Percentiles rank a stretch among this genome's conserved stretches.
phyloP scores from a whole-genome alignment of 805 yeast species.

The Starmerella tilneyi region DNA sequence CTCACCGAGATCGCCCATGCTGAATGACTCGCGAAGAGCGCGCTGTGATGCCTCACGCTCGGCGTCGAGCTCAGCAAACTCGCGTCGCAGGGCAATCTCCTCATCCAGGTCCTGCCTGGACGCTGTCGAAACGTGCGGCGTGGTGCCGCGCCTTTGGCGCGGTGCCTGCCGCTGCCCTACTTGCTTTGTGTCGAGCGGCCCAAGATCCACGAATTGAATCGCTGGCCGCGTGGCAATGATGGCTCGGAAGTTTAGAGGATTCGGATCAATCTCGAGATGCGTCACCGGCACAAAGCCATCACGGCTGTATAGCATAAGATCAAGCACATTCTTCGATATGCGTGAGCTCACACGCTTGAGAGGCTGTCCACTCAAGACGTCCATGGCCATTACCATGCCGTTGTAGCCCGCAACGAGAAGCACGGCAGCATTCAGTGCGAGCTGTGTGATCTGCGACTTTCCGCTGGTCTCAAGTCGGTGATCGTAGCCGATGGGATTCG shows the following conservation, averaged over 20 bases:
- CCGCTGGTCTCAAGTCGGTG: slow-evolving; percentile 6
- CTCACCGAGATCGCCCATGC: slow-evolving; percentile 24
- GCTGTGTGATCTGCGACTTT: slow-evolving; percentile 24
- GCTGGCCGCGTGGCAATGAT: slow-evolving; percentile 26
- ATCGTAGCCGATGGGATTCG: slow-evolving; percentile 18
- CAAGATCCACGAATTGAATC: slow-evolving; percentile 28
- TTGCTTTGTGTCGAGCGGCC: slow-evolving; percentile 9
- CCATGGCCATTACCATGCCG: slow-evolving; percentile 27
- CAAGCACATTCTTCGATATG: slow-evolving; percentile 25
- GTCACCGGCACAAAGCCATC: slow-evolving; percentile 25
- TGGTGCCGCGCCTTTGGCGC: not conserved
- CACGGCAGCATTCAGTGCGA: slow-evolving; percentile 29
- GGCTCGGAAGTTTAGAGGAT: slow-evolving; percentile 28
- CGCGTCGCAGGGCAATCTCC: slow-evolving; percentile 25
- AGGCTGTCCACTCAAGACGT: slow-evolving; percentile 26
- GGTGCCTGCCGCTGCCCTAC: not conserved
- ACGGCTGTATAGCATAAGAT: slow-evolving; percentile 19
- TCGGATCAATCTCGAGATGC: slow-evolving; percentile 27
- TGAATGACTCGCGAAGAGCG: slow-evolving; percentile 16
- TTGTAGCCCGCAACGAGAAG: slow-evolving; percentile 27
- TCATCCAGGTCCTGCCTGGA: slow-evolving; percentile 21
- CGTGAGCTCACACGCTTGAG: slow-evolving; percentile 28
- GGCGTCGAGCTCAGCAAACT: slow-evolving; percentile 24
- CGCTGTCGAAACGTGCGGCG: not conserved
- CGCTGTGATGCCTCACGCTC: slow-evolving; percentile 18